Percentiles rank a stretch among this genome's conserved stretches.
Conservation (phyloP, 805 yeast species). For the Yarrowia sp. region DNA sequence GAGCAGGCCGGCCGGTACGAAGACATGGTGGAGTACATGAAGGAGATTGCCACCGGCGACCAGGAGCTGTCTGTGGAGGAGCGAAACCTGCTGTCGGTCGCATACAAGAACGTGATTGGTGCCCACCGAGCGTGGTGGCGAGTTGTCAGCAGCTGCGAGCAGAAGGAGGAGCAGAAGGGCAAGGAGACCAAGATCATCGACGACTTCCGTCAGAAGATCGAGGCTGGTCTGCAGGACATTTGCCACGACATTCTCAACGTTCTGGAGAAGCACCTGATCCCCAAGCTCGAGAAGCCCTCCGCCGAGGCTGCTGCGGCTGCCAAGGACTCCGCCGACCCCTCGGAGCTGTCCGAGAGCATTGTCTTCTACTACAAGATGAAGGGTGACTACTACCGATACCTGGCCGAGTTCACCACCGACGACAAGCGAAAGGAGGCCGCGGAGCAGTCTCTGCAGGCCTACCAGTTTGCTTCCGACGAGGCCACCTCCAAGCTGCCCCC, state of each 20-base stretch:
- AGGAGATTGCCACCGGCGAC: conserved; percentile 72
- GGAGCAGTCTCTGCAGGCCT: conserved; percentile 89
- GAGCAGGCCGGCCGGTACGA: conserved; percentile 99
- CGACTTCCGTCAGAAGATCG: conserved; percentile 94
- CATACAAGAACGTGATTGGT: conserved; percentile 97
- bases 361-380: conserved; percentile 99
- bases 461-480: conserved; percentile 94
- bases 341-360: conserved; percentile 96
- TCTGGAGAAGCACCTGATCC: conserved; percentile 83
- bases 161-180: conserved; percentile 98
- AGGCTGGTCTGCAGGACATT: conserved; percentile 87
- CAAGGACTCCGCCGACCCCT: conserved; percentile 38
- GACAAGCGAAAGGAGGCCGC: conserved; percentile 95
- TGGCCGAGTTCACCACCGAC: conserved; percentile 94
- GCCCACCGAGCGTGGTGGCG: conserved; percentile 99
- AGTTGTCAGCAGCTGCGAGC: conserved; percentile 97
- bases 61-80: conserved; percentile 93
- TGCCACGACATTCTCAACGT: conserved; percentile 93
- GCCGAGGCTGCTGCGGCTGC: neutral
- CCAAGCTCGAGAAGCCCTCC: conserved; percentile 39
- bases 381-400: conserved; percentile 99
- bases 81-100: conserved; percentile 94
- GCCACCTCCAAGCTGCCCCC: conserved; percentile 98
- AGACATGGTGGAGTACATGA: conserved; percentile 99
- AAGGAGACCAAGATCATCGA: conserved; percentile 87